Conservation (phyloP, 2,329 filamentous ascomycete genomes). For the Thelonectria olida region DNA sequence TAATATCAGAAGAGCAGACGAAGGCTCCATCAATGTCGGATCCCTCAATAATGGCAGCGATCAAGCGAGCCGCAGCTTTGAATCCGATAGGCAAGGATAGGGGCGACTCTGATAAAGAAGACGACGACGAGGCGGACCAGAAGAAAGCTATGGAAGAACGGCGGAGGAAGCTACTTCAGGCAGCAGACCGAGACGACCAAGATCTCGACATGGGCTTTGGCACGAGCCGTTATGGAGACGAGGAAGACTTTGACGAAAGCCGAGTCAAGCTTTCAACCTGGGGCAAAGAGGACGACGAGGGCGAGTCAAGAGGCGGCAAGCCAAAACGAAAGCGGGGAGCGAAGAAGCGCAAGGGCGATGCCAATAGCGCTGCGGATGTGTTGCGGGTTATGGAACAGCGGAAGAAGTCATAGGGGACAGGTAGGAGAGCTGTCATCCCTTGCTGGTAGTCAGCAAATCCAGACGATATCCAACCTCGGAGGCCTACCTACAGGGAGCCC, state of each 20-base stretch:
- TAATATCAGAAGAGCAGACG: constrained; percentile 62
- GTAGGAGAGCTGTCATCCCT: not conserved
- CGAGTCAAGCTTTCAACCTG: constrained; percentile 76
- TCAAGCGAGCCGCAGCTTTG: constrained; percentile 83
- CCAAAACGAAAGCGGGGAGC: constrained; percentile 74
- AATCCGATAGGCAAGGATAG: constrained; percentile 55
- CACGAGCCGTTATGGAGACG: constrained; percentile 85
- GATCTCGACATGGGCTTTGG: constrained; percentile 97
- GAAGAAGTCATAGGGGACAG: constrained; percentile 45
- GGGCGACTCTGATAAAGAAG: constrained; percentile 43
- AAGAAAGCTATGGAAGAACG: constrained; percentile 71
- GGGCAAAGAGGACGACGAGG: constrained; percentile 62
- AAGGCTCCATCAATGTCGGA: constrained; percentile 71
- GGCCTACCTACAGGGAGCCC: no score
- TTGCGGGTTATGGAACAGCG: constrained; percentile 77
- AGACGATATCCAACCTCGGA: no score
- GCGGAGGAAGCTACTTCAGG: constrained; percentile 77
- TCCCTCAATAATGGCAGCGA: constrained; percentile 80
- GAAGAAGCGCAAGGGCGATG: constrained; percentile 82
- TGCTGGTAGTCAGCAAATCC: no score
- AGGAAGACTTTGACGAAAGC: constrained; percentile 79
- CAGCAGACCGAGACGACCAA: constrained; percentile 81
- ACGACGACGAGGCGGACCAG: constrained; percentile 53
- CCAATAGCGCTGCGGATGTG: constrained; percentile 82
- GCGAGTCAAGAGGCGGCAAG: constrained; percentile 54